Evolutionary conservation across 805 yeast species (phyloP).

Genomic region (Teunomyces pallodes): DNA sequence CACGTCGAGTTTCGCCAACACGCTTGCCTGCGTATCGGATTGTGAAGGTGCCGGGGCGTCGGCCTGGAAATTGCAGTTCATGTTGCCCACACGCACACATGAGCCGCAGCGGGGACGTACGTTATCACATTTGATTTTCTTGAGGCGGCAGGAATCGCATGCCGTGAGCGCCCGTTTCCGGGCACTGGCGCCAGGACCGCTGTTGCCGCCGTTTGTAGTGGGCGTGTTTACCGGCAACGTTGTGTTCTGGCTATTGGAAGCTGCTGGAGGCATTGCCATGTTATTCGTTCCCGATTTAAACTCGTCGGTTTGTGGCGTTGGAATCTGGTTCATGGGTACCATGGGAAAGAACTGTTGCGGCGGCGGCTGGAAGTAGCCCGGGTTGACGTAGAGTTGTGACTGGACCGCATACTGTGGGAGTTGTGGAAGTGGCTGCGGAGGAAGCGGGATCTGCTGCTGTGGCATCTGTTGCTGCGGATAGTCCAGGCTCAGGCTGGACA

Average conservation of each 20-base stretch:
- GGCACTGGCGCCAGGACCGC: slow-evolving; percentile 6
- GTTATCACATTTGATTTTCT: slow-evolving; percentile 39
- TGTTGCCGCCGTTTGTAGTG: neutral
- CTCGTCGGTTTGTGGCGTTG: neutral
- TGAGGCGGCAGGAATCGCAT: slow-evolving; percentile 35
- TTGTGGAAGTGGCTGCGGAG: slow-evolving; percentile 5
- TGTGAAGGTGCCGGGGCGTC: slow-evolving; percentile 20
- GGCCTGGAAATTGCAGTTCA: slow-evolving; percentile 27
- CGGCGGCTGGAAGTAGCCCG: slow-evolving; percentile 2
- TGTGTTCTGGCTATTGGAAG: no score
- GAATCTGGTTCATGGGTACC: neutral
- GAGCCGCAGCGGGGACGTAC: slow-evolving; percentile 34
- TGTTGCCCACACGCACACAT: slow-evolving; percentile 26
- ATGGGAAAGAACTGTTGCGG: neutral
- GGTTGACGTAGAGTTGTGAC: neutral
- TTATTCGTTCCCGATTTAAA: no score
- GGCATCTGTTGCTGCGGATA: slow-evolving; percentile 8
- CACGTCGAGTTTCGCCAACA: slow-evolving; percentile 27
- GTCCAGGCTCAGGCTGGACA: neutral
- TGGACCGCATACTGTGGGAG: slow-evolving; percentile 1
- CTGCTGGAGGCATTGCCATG: no score
- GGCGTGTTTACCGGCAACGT: no score
- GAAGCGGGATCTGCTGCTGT: slow-evolving; percentile 8
- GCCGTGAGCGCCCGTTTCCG: slow-evolving; percentile 37
- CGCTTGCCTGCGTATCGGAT: slow-evolving; percentile 27